Conservation (phyloP, 140 eudicot genomes). For the Ambrosia hybrid region DNA sequence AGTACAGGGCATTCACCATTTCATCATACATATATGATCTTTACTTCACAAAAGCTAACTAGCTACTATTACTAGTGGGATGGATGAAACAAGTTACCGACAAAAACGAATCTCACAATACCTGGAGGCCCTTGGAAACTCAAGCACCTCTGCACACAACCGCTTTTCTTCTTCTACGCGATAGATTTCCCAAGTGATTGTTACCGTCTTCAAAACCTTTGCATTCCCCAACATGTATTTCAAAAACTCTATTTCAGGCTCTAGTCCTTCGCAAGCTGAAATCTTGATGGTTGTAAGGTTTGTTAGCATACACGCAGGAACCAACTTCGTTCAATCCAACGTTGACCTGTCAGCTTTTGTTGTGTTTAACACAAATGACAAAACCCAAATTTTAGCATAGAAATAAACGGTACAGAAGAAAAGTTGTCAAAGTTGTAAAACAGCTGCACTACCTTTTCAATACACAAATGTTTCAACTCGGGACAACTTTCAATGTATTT, state of each 20-base stretch:
- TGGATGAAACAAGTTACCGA: not conserved
- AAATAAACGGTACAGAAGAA: not conserved
- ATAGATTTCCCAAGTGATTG: not conserved
- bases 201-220: conserved; percentile 7
- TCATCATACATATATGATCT: too few species aligned
- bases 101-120: too few species aligned
- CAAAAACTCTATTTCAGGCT: not conserved
- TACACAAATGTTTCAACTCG: conserved; percentile 16
- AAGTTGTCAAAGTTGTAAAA: not conserved
- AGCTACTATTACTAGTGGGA: not conserved
- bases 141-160: not conserved
- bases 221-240: conserved; percentile 3
- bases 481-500: not conserved
- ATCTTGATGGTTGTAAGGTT: conserved; percentile 9
- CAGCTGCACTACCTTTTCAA: not conserved
- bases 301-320: conserved; percentile 15
- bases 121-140: conserved; percentile 11
- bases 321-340: not conserved
- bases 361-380: not conserved
- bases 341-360: not conserved
- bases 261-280: not conserved
- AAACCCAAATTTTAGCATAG: not conserved
- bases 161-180: not conserved
- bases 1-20: too few species aligned
- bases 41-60: too few species aligned